Percentiles rank a stretch among this genome's conserved stretches.
phyloP scores from a whole-genome alignment of 75 land plant genomes.

The Pinus albicaulis region DNA sequence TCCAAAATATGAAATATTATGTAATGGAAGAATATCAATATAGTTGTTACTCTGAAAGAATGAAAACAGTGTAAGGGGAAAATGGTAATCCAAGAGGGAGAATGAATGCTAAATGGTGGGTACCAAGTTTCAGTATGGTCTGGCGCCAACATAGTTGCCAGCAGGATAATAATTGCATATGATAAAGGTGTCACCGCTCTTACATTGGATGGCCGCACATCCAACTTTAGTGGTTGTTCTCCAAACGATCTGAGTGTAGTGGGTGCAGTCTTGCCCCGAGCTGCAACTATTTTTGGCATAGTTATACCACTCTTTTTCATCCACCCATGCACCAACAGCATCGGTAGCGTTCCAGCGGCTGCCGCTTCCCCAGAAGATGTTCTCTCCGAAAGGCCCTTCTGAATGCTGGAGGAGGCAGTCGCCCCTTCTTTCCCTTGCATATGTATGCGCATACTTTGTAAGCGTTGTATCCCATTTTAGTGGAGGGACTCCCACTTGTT shows the following conservation, averaged over 20 bases:
- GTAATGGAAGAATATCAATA: too few relatives aligned
- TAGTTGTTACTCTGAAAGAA: too few relatives aligned
- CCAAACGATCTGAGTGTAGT: slow-evolving; percentile 68
- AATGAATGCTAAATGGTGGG: background rate
- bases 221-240: slow-evolving; percentile 28
- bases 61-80: too few relatives aligned
- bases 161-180: slow-evolving; percentile 64
- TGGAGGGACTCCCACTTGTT: too few relatives aligned
- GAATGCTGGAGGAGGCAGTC: slow-evolving; percentile 43
- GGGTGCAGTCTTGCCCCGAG: slow-evolving; percentile 37
- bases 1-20: too few relatives aligned
- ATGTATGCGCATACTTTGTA: too few relatives aligned
- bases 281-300: slow-evolving; percentile 41
- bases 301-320: slow-evolving; percentile 33
- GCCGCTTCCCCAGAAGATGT: slow-evolving; percentile 40
- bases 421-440: background rate
- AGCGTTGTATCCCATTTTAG: too few relatives aligned
- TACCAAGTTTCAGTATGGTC: slow-evolving; percentile 25
- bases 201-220: slow-evolving; percentile 41
- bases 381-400: slow-evolving; percentile 50
- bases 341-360: slow-evolving; percentile 14
- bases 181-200: slow-evolving; percentile 29
- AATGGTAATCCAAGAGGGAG: background rate
- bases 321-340: slow-evolving; percentile 43
- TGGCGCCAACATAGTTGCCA: slow-evolving; percentile 42